phyloP scores from a whole-genome alignment of 768 basidiomycete species.

The Termitomyces sp. region DNA sequence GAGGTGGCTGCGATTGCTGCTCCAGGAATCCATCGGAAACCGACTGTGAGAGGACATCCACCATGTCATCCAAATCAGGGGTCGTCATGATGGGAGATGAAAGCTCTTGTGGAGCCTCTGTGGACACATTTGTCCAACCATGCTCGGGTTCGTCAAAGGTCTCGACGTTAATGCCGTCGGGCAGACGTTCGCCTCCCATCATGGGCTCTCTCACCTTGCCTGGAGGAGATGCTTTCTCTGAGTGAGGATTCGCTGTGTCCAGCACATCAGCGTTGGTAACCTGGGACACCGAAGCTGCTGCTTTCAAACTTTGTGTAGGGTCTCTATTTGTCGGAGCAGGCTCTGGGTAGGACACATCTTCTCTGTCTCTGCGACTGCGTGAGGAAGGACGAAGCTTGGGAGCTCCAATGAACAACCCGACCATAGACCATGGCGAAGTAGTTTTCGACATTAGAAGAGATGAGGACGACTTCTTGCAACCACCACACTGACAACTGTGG shows the following conservation, averaged over 20 bases:
- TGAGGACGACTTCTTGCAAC: background rate
- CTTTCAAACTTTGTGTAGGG: background rate
- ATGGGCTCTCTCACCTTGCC: background rate
- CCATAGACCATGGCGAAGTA: slow-evolving; percentile 12
- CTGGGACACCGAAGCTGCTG: background rate
- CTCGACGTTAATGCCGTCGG: background rate
- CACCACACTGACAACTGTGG: background rate
- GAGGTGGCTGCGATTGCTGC: background rate
- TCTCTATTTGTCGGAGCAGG: background rate
- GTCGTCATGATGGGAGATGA: background rate
- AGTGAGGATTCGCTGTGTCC: background rate
- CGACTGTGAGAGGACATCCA: background rate
- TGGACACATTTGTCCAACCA: background rate
- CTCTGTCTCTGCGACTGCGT: background rate
- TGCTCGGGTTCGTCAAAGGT: background rate
- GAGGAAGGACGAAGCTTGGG: slow-evolving; percentile 9
- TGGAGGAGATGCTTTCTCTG: too few species aligned
- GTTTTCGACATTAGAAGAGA: slow-evolving; percentile 5
- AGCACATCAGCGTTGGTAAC: background rate
- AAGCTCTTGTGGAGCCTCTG: background rate
- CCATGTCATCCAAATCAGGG: background rate
- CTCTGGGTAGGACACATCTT: background rate
- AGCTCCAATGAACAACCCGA: slow-evolving; percentile 12
- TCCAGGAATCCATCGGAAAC: background rate
- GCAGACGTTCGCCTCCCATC: background rate